phyloP scores from a whole-genome alignment of 192 early-diverging fungal species.

The Powellomyces hirtus region DNA sequence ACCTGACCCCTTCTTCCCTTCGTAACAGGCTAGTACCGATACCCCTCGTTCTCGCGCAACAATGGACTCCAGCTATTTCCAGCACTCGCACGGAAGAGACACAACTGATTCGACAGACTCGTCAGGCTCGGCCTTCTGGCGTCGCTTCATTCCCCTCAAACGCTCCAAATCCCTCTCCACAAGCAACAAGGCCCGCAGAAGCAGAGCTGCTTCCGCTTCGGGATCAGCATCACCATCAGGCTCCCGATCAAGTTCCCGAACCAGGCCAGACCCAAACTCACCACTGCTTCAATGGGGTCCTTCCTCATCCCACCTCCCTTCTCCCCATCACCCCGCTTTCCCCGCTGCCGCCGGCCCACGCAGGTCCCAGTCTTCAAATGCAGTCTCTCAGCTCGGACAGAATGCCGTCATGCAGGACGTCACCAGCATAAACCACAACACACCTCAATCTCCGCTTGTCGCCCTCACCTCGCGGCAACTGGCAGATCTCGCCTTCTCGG shows the following conservation, averaged over 20 bases:
- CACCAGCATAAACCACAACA: neutral
- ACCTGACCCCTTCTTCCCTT: too few relatives aligned
- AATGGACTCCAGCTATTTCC: too few relatives aligned
- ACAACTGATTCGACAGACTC: too few relatives aligned
- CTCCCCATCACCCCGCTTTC: too few relatives aligned
- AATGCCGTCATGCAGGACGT: neutral
- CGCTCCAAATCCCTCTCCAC: neutral
- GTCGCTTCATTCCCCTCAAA: neutral
- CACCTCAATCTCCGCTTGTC: neutral
- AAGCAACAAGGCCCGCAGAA: neutral
- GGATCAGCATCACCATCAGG: neutral
- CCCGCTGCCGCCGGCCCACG: too few relatives aligned
- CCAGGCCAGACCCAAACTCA: neutral
- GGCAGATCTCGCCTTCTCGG: neutral
- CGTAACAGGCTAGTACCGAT: too few relatives aligned
- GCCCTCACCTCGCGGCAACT: slow-evolving; percentile 2
- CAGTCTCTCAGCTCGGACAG: neutral
- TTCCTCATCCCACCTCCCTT: too few relatives aligned
- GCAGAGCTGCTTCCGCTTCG: neutral
- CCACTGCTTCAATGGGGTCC: neutral
- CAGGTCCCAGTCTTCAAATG: neutral
- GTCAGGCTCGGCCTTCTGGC: too few relatives aligned
- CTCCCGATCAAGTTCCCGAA: neutral
- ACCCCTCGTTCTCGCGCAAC: too few relatives aligned
- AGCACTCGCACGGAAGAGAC: too few relatives aligned